Evolutionary conservation across 2,329 filamentous ascomycete species (phyloP), one percentile per base, ranked within the genome.

Genomic region (Onygena corvina): DNA sequence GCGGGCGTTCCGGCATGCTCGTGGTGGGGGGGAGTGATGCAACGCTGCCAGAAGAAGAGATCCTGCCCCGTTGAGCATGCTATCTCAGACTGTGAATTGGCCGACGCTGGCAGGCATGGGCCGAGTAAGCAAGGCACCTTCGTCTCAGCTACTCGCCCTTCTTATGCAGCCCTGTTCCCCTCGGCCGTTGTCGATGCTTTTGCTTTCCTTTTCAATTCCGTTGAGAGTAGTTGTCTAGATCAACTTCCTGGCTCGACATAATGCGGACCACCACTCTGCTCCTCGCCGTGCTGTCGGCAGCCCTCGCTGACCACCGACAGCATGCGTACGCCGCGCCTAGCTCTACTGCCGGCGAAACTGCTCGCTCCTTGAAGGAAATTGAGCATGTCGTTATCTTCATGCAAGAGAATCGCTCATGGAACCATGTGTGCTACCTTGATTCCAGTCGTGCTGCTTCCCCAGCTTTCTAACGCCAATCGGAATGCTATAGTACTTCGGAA

Each of bases 321-420:
- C 27, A 40, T 40, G 14, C 35, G 2, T 36, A 33, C 14, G 51
- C 47, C 16, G 34, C 36, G 3, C 16, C 36, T 3, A 25, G 31
- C 33, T 25, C 31, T 7, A 38, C 30, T 29, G 23, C 35, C 2
- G 40, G 23, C 8, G 56, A 57, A 23, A 55, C 52, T 3, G 69
- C 64, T 3, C 66, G 64, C 2, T 71, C 70, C 5, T 61, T 75
- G 29, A 66, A 65, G 21, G 74, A 76, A 50, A 73, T 77, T 50
- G 67, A 77, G 20, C 75, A 78, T 72, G 74, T 77, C 23, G 69
- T 77, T 8, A 69, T 77, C 8, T 77, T 77, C 61, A 77, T 77
- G 74, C 74, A 76, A 57, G 72, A 72, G 53, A 72, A 71, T 49
- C 59, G 69, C 35, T 62, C 65, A 27, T 68, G 63, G 57, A 64